Evolutionary conservation across 106 monocot species (phyloP).

Genomic region (Narthecium ossifragum): DNA sequence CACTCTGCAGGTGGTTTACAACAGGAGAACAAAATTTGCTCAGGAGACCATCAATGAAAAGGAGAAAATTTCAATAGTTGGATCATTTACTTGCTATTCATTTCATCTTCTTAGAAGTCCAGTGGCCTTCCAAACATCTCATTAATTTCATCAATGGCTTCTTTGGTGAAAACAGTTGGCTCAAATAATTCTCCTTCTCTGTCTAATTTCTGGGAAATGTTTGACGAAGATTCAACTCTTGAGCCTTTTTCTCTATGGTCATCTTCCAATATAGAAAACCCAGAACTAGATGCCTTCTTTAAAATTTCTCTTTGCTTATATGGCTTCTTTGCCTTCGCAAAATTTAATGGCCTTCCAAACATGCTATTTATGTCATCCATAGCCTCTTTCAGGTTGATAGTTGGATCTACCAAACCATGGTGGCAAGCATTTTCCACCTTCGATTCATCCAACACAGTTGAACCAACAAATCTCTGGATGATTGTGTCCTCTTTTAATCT

Average conservation of each 20-base stretch:
- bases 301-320: constrained; percentile 23
- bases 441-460: constrained; percentile 41
- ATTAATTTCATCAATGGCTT: constrained; percentile 86
- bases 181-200: constrained; percentile 51
- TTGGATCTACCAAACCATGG: constrained; percentile 84
- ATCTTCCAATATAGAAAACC: constrained; percentile 63
- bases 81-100: no score
- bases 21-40: no score
- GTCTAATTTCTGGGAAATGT: background rate
- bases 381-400: constrained; percentile 85
- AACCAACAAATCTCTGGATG: constrained; percentile 62
- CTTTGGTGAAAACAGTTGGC: constrained; percentile 73
- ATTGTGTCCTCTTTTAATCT: constrained; percentile 55
- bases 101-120: constrained; percentile 52
- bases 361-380: constrained; percentile 86
- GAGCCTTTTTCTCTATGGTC: constrained; percentile 23
- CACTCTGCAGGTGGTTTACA: no score
- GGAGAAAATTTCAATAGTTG: no score
- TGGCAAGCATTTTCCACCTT: constrained; percentile 89
- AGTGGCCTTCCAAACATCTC: constrained; percentile 79
- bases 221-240: constrained; percentile 7
- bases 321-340: constrained; percentile 18
- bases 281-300: constrained; percentile 14
- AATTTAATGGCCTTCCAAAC: constrained; percentile 77
- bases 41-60: no score